Conservation (phyloP, 208 protist genomes). For the Wallacemonas sp. region DNA sequence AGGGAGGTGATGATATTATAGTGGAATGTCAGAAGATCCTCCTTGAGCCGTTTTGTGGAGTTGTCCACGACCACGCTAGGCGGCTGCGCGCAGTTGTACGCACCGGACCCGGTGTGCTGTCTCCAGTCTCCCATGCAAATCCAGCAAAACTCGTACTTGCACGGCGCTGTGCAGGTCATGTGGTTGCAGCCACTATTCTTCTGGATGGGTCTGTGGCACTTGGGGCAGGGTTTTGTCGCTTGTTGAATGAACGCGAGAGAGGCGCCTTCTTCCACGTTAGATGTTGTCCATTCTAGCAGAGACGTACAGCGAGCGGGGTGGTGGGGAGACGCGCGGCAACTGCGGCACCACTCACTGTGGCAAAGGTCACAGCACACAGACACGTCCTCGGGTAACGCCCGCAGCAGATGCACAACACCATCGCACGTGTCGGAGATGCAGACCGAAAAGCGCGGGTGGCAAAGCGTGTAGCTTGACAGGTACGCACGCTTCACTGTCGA, state of each 20-base stretch:
- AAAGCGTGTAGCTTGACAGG: conserved; percentile 25
- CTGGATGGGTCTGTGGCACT: conserved; percentile 75
- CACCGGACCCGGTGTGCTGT: conserved; percentile 24
- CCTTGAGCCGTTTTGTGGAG: background rate
- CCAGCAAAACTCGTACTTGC: conserved; percentile 87
- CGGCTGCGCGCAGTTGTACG: background rate
- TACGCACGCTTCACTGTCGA: conserved; percentile 5
- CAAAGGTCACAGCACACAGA: conserved; percentile 56
- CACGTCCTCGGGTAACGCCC: conserved; percentile 29
- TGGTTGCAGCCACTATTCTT: conserved; percentile 94
- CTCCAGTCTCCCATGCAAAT: conserved; percentile 70
- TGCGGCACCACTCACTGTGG: conserved; percentile 45
- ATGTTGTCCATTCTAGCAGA: conserved; percentile 47
- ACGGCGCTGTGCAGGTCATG: conserved; percentile 76
- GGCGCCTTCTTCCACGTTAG: conserved; percentile 43
- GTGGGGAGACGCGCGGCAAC: conserved; percentile 42
- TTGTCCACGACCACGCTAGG: background rate
- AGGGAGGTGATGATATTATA: background rate
- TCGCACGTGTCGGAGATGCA: conserved; percentile 64
- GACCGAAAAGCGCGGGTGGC: conserved; percentile 52
- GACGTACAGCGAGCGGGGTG: conserved; percentile 51
- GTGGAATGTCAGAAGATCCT: background rate
- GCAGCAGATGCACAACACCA: conserved; percentile 43
- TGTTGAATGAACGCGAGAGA: conserved; percentile 53
- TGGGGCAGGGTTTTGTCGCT: conserved; percentile 79